Evolutionary conservation across 2,329 filamentous ascomycete genomes (phyloP), one percentile per base, ranked within the genome.

Genomic region (Triangularia setosa): DNA sequence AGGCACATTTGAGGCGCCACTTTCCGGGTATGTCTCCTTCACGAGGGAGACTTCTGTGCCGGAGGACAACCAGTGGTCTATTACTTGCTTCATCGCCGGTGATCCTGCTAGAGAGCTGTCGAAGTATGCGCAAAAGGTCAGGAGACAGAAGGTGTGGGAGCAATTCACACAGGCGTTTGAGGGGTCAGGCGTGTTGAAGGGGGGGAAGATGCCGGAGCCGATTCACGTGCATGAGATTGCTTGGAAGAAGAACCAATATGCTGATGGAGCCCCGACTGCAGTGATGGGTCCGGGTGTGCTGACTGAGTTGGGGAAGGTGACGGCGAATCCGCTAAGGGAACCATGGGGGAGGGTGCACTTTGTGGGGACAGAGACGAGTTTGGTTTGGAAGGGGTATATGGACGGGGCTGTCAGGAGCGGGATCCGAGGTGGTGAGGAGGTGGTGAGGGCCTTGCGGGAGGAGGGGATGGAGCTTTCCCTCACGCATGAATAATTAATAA

Each of bases 361-460:
- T 67, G 82, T 79, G 2, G 84, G 84, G 0, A 85, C 83, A 0
- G 84, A 87, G 74, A 82, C 79, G 0, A 78, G 79, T 0, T 75
- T 69, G 2, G 78, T 81, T 64, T 86, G 83, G 83, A 82, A 81
- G 62, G 83, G 84, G 0, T 86, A 85, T 69, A 85, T 87, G 82
- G 84, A 87, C 65, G 84, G 84, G 1, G 84, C 84, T 0, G 73
- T 86, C 11, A 69, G 79, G 5, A 79, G 75, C 58, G 84, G 84
- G 1, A 75, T 83, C 64, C 72, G 80, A 14, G 84, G 76, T 1
- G 82, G 82, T 0, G 71, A 71, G 35, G 80, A 85, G 69, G 79
- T 83, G 3, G 63, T 80, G 4, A 23, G 24, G 30, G 56, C 27
- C 6, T 48, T 48, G 8, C n/a, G 12, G 40, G 40, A 33, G 30